Evolutionary conservation across 768 basidiomycete species (phyloP).

Genomic region (Lactifluus piperatus): DNA sequence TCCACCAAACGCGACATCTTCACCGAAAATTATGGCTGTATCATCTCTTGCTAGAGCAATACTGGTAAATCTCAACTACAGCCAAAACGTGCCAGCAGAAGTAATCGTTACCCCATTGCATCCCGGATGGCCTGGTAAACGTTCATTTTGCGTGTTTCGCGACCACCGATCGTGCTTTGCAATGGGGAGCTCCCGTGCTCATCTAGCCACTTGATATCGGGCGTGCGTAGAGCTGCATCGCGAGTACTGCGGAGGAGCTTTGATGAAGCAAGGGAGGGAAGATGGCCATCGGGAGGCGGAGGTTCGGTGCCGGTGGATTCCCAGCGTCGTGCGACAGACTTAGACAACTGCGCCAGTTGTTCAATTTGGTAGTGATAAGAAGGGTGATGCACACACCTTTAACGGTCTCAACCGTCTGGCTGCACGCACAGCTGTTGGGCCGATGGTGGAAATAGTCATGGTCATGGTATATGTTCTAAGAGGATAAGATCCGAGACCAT

Average conservation of each 20-base stretch:
- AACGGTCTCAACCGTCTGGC: slow-evolving; percentile 9
- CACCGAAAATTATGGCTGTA: slow-evolving; percentile 82
- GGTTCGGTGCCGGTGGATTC: slow-evolving; percentile 40
- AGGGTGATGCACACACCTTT: slow-evolving; percentile 11
- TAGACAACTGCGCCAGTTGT: background rate
- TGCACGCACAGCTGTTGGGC: slow-evolving; percentile 16
- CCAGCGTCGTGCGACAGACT: slow-evolving; percentile 9
- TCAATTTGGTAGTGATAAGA: background rate
- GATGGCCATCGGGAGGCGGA: slow-evolving; percentile 73
- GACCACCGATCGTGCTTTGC: slow-evolving; percentile 50
- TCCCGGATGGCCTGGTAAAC: slow-evolving; percentile 88
- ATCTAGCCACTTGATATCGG: slow-evolving; percentile 64
- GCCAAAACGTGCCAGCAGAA: background rate
- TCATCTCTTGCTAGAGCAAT: slow-evolving; percentile 82
- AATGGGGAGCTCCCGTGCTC: slow-evolving; percentile 39
- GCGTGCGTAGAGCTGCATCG: slow-evolving; percentile 62
- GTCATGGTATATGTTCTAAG: slow-evolving; percentile 14
- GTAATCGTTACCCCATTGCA: slow-evolving; percentile 60
- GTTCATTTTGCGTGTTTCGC: slow-evolving; percentile 94
- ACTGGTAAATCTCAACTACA: slow-evolving; percentile 30
- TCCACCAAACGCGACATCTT: slow-evolving; percentile 89
- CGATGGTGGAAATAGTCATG: slow-evolving; percentile 23
- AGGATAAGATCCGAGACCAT: slow-evolving; percentile 24
- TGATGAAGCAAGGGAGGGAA: slow-evolving; percentile 65
- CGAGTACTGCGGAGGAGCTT: slow-evolving; percentile 54